Evolutionary conservation across 1,139 yeast genomes (phyloP).

Genomic region (Candida tetrigidarum): DNA sequence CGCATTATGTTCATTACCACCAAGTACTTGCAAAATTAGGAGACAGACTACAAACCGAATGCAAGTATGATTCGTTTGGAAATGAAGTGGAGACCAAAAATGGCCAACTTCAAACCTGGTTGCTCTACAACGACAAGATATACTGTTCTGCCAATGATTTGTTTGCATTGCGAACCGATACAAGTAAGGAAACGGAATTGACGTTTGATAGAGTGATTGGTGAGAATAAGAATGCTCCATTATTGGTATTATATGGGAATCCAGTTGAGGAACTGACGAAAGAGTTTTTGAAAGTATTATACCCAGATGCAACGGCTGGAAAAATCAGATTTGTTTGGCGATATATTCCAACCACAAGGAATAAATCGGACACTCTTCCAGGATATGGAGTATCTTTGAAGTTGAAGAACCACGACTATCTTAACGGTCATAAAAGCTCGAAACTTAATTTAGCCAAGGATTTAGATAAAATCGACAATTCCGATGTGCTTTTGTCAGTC

Average conservation of each 20-base stretch:
- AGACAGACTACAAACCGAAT: conserved; percentile 24
- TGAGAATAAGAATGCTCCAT: conserved; percentile 38
- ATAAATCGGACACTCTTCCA: conserved; percentile 39
- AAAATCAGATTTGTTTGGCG: conserved; percentile 80
- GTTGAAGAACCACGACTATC: conserved; percentile 64
- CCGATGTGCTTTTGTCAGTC: conserved; percentile 28
- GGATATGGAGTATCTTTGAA: conserved; percentile 74
- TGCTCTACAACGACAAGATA: conserved; percentile 52
- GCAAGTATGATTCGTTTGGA: conserved; percentile 44
- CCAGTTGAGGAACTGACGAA: conserved; percentile 51
- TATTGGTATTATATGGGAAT: conserved; percentile 55
- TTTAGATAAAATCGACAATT: conserved; percentile 14
- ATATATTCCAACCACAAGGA: conserved; percentile 46
- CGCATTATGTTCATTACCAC: conserved; percentile 61
- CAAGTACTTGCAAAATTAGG: conserved; percentile 27
- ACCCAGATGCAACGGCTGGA: conserved; percentile 62
- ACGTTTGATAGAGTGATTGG: conserved; percentile 70
- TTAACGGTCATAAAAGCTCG: conserved; percentile 38
- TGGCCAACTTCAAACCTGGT: conserved; percentile 50
- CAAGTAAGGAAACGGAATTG: conserved; percentile 21
- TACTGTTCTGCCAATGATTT: conserved; percentile 72
- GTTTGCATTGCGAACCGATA: conserved; percentile 54
- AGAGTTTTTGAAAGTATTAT: conserved; percentile 60
- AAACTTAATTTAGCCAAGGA: conserved; percentile 15
- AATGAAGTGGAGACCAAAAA: conserved; percentile 21